Conservation (phyloP, 768 basidiomycete species). For the Cyclocybe cylindracea region DNA sequence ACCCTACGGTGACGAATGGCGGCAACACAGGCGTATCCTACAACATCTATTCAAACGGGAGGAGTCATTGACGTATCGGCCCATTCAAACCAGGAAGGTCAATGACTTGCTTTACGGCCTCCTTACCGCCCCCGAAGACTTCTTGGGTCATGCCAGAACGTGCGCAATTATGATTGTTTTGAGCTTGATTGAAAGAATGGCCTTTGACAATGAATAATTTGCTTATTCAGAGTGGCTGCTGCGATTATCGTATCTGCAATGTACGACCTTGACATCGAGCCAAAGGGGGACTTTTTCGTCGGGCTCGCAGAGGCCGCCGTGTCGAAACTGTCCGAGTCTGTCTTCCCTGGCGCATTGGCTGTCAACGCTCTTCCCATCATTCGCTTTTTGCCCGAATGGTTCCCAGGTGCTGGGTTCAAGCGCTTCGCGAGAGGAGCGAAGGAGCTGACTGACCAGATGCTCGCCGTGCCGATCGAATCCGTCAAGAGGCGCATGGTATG, state of each 20-base stretch:
- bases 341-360: background rate
- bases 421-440: background rate
- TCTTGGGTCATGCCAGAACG: conserved; percentile 5
- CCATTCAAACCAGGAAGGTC: conserved; percentile 19
- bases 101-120: conserved; percentile 9
- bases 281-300: conserved; percentile 6
- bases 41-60: conserved; percentile 25
- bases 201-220: background rate
- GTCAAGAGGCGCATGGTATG: too few relatives aligned
- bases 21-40: conserved; percentile 24
- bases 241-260: conserved; percentile 5
- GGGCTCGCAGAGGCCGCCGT: conserved; percentile 2
- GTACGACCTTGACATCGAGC: conserved; percentile 3
- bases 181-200: background rate
- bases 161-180: background rate
- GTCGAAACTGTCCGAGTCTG: background rate
- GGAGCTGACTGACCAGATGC: background rate
- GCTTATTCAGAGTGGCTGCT: background rate
- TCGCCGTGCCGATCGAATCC: too few relatives aligned
- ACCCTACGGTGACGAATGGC: conserved; percentile 28
- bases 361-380: conserved; percentile 5
- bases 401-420: conserved; percentile 10
- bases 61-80: conserved; percentile 15
- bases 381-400: conserved; percentile 4
- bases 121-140: conserved; percentile 1